phyloP scores from a whole-genome alignment of 441 rosid species.

The Adansonia grandidieri region DNA sequence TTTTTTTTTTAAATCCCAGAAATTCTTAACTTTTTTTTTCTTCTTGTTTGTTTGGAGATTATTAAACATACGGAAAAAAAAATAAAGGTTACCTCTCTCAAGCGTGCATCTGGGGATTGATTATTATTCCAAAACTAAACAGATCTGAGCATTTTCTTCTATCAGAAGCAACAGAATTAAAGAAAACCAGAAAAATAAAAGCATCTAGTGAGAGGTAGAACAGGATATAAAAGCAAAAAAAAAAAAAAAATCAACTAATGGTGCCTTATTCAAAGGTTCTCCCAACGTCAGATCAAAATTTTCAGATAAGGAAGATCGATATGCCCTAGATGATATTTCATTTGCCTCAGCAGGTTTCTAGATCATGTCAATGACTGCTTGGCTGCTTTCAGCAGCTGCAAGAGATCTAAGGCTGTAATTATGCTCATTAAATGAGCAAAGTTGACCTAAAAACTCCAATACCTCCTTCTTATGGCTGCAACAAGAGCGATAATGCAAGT shows the following conservation, averaged over 20 bases:
- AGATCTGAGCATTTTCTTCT: conserved; percentile 67
- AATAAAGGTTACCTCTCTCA: conserved; percentile 41
- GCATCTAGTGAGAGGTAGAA: neutral
- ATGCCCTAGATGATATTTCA: conserved; percentile 67
- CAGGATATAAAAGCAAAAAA: neutral
- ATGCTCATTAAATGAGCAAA: conserved; percentile 18
- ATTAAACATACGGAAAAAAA: neutral
- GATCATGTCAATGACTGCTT: conserved; percentile 58
- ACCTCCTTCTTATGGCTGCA: conserved; percentile 81
- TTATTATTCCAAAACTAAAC: conserved; percentile 79
- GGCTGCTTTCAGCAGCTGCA: conserved; percentile 6
- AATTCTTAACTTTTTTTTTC: neutral
- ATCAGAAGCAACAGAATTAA: conserved; percentile 7
- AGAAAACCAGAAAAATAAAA: conserved; percentile 2
- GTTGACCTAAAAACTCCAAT: conserved; percentile 69
- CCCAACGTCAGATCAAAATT: conserved; percentile 49
- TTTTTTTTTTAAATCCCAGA: neutral
- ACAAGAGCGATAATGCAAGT: conserved; percentile 35
- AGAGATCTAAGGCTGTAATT: conserved; percentile 5
- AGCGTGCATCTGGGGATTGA: conserved; percentile 57
- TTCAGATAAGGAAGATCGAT: conserved; percentile 54
- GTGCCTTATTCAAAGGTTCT: conserved; percentile 65
- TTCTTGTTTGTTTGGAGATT: neutral
- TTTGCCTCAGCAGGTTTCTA: conserved; percentile 79
- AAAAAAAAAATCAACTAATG: conserved; percentile 9